A percentile compares a stretch with the other conserved stretches of the same genome.
Conservation (phyloP, 2,329 filamentous ascomycete species). For the Hymenoscyphus infarciens region DNA sequence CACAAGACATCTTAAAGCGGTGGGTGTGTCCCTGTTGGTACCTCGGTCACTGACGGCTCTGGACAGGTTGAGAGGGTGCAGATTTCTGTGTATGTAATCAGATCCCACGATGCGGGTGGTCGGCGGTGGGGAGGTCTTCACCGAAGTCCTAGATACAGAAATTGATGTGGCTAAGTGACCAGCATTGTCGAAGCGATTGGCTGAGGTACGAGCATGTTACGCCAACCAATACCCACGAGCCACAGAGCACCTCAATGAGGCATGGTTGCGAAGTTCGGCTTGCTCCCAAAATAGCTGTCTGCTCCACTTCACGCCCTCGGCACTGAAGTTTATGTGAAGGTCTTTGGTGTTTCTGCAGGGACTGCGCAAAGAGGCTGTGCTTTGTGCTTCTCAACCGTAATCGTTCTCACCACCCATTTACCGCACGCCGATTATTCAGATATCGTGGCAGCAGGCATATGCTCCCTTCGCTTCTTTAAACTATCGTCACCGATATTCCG, state of each 20-base stretch:
- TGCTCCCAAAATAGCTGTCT: slow-evolving; percentile 19
- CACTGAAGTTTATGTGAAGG: slow-evolving; percentile 1
- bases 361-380: slow-evolving; percentile 25
- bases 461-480: slow-evolving; percentile 4
- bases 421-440: background rate
- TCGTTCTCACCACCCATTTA: slow-evolving; percentile 9
- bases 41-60: slow-evolving; percentile 8
- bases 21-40: slow-evolving; percentile 2
- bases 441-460: slow-evolving; percentile 10
- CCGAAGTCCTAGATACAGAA: slow-evolving; percentile 5
- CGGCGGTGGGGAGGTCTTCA: background rate
- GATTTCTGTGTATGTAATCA: slow-evolving; percentile 11
- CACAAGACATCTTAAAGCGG: slow-evolving; percentile 3
- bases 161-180: slow-evolving; percentile 12
- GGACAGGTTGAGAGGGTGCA: background rate
- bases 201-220: slow-evolving; percentile 14
- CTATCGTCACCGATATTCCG: slow-evolving; percentile 5
- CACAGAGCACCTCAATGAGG: slow-evolving; percentile 1
- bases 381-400: slow-evolving; percentile 5
- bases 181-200: slow-evolving; percentile 15
- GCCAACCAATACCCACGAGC: background rate
- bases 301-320: slow-evolving; percentile 4
- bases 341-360: slow-evolving; percentile 1
- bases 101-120: background rate
- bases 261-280: slow-evolving; percentile 8